Evolutionary conservation across 192 early-diverging fungal species (phyloP).

Genomic region (Podila horticola): DNA sequence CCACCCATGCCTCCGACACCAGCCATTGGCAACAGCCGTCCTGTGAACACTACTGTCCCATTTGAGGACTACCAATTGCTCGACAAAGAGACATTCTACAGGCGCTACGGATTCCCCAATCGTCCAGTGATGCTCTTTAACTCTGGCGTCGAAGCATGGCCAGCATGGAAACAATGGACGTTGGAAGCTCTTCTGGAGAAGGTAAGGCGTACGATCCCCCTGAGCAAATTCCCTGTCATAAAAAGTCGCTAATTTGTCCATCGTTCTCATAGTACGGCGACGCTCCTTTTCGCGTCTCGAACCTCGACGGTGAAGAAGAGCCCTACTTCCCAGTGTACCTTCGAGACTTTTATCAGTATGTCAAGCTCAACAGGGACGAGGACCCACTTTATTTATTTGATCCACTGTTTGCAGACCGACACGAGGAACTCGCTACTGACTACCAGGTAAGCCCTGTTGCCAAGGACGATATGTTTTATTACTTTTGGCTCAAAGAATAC

Average conservation of each 20-base stretch:
- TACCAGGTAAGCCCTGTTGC: conserved; percentile 36
- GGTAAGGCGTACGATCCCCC: conserved; percentile 5
- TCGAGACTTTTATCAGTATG: conserved; percentile 50
- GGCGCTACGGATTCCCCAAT: conserved; percentile 40
- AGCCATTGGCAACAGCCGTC: background rate
- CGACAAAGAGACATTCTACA: conserved; percentile 38
- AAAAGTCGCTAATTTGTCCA: too few species aligned
- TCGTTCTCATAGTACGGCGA: conserved; percentile 32
- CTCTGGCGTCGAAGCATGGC: conserved; percentile 52
- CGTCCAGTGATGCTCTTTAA: conserved; percentile 51
- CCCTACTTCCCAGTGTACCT: conserved; percentile 38
- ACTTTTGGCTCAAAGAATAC: background rate
- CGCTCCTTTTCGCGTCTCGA: conserved; percentile 45
- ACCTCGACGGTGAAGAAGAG: conserved; percentile 32
- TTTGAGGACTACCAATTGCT: conserved; percentile 42
- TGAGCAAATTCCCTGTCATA: background rate
- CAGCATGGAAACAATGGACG: conserved; percentile 54
- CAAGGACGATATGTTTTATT: background rate
- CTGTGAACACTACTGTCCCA: conserved; percentile 13
- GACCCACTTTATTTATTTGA: conserved; percentile 61
- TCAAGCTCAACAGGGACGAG: conserved; percentile 45
- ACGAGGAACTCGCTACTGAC: conserved; percentile 40
- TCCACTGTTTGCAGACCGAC: conserved; percentile 47
- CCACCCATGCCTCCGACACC: conserved; percentile 20
- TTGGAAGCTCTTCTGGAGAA: conserved; percentile 30